Evolutionary conservation across 2,329 filamentous ascomycete genomes (phyloP), one percentile per base, ranked within the genome.

Genomic region (Alternaria sp.): DNA sequence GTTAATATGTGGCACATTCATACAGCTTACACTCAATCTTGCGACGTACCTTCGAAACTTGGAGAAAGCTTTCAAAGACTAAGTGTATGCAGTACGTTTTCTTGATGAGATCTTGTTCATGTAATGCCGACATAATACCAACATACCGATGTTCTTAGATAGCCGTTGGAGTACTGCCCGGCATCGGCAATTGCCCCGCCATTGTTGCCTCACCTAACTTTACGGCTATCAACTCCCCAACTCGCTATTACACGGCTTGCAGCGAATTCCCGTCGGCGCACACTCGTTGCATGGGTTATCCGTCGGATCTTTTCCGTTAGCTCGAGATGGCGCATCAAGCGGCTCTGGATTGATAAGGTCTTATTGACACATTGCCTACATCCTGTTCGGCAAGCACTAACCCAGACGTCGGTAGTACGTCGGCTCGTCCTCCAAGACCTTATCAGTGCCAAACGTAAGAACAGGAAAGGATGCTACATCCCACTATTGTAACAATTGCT

Each of bases 171-270:
- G 20, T 7, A 16, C 20, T 28, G 24, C 22, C 51, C 51, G 51
- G 36, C 51, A 43, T 53, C 51, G 51, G 51, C 51, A 42, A 43
- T 32, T 53, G 51, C 51, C 51, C 51, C 51, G 41, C 49, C 11
- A 16, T 36, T 36, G 14, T 48, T 41, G 39, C 18, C 18, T 24
- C 49, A 42, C 26, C 32, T 16, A 36, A 18, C 39, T 16, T 42
- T 42, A 16, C 9, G 39, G 20, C 20, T 24, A 49, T 26, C 46
- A n/a, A 5, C 22, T 34, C 4, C 20, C 7, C 46, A 38, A 34
- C 46, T 36, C 46, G 8, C 46, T 24, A 22, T 30, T 22, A 14
- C 32, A 38, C 20, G 16, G 8, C 20, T 7, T 34, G 20, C 20
- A 49, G 14, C 32, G 20, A 49, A 4, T 24, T n/a, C 24, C 46